phyloP scores from a whole-genome alignment of 2,329 filamentous ascomycete genomes.

The Botrytis medusae region DNA sequence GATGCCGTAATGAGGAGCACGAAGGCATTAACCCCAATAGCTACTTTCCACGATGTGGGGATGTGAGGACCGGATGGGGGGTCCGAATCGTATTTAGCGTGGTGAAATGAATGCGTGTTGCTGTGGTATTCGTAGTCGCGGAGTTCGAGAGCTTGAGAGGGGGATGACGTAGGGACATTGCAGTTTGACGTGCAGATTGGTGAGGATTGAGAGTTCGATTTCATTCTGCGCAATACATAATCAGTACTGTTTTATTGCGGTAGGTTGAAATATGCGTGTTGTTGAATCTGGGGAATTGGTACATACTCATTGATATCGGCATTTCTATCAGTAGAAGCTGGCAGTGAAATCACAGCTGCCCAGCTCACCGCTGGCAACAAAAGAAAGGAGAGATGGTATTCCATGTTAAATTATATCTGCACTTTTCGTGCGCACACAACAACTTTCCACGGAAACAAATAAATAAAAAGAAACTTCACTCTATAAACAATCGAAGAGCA shows the following conservation, averaged over 20 bases:
- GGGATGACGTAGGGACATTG: background rate
- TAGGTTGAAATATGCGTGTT: background rate
- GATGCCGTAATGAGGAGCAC: conserved; percentile 18
- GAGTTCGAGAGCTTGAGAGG: conserved; percentile 1
- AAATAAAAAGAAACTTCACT: background rate
- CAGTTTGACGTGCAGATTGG: background rate
- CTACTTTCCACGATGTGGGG: conserved; percentile 22
- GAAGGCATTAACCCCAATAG: conserved; percentile 21
- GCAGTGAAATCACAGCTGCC: conserved; percentile 6
- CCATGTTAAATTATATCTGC: conserved; percentile 8
- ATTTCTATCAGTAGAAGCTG: background rate
- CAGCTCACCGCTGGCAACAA: conserved; percentile 14
- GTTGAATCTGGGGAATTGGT: background rate
- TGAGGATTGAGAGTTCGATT: background rate
- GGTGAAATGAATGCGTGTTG: conserved; percentile 1
- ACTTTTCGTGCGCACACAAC: conserved; percentile 12
- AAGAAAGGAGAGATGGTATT: conserved; percentile 20
- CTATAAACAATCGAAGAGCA: background rate
- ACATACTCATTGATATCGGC: conserved; percentile 8
- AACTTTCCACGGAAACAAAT: background rate
- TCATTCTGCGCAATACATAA: background rate
- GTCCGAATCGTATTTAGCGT: conserved; percentile 1
- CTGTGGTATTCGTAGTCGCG: conserved; percentile 10
- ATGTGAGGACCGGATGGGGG: conserved; percentile 9
- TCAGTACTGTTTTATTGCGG: background rate